Base-by-base conservation (phyloP, 805 yeast species). In the Saccharomycopsis synnaedendra region DNA sequence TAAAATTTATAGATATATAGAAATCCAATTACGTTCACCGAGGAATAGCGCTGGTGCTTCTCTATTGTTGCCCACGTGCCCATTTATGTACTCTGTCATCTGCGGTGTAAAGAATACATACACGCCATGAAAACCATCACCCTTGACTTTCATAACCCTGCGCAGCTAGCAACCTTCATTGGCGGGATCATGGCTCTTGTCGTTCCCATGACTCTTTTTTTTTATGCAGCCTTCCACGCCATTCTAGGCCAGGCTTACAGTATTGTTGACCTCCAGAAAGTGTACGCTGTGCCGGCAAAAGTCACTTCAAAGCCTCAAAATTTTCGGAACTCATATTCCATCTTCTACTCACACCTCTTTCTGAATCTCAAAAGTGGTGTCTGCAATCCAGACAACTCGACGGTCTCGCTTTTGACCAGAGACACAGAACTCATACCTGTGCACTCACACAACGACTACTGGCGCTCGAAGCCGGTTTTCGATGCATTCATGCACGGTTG, bases 361-460 rank as follows among this genome's bases (percentile, higher is more conserved):
- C 9, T 35, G n/a, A 51, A 51, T 42, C 11, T 28, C 30, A 10
- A 39, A 10, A 32, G 37, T 11, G 28, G 37, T 8, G 39, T 42
- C 7, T 51, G 54, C 45, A 41, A 45, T 10, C 54, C 51, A 7
- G 42, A 37, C 29, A 48, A 44, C 29, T 43, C 49, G 11, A 48
- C 54, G 9, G 52, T 35, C 7, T 38, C 52, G 6, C 51, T 43
- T 8, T 33, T 61, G 37, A 61, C 64, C 6, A 55, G 56, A 36
- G 64, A 58, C 47, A 59, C 58, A 6, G 31, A 49, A 5, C 46
- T 60, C 4, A 48, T 60, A 42, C 66, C 68, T 38, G 65, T 80
- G 29, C 87, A 81, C 57, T 77, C 85, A 1, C 87, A 81, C 58
- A 81, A 81, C 57, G 86, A 81, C 58, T 82, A 81, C 60, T 77